These are phyloP conservation scores for Durio zibethinus DNA, from an alignment of 345 rosid genomes.

Conservation along the genomic window DNA sequence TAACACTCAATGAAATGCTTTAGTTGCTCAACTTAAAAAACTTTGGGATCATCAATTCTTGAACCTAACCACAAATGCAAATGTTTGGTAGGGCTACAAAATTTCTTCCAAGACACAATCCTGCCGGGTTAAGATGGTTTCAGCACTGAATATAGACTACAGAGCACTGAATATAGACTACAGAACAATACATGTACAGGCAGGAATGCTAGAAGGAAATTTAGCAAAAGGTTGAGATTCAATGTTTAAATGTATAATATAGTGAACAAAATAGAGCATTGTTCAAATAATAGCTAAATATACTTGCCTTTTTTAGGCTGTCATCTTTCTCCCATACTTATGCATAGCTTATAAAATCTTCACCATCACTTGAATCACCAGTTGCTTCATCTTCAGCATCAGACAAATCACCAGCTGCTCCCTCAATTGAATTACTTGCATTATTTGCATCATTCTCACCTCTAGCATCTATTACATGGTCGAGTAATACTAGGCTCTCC, in stretches of 20 bases:
- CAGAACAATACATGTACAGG: neutral
- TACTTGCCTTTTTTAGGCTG: slow-evolving; percentile 5
- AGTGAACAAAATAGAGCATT: neutral
- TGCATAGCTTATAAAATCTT: neutral
- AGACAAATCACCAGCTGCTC: neutral
- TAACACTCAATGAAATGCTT: no score
- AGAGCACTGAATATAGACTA: neutral
- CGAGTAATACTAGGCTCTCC: slow-evolving; percentile 10
- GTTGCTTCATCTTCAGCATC: neutral
- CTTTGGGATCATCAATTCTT: neutral
- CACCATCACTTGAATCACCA: neutral
- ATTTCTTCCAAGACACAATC: neutral
- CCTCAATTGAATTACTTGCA: neutral
- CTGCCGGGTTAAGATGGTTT: neutral
- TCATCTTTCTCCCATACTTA: neutral
- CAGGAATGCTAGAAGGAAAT: neutral
- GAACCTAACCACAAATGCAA: no score
- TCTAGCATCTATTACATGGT: neutral
- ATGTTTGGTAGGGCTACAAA: no score
- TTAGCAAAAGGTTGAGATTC: neutral
- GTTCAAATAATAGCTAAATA: neutral
- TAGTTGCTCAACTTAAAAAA: neutral
- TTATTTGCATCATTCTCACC: neutral
- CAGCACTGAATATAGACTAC: neutral
- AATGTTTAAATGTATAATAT: neutral